Base-by-base conservation (phyloP, 257 asterid genomes). In the Solanum gandarillasii region DNA sequence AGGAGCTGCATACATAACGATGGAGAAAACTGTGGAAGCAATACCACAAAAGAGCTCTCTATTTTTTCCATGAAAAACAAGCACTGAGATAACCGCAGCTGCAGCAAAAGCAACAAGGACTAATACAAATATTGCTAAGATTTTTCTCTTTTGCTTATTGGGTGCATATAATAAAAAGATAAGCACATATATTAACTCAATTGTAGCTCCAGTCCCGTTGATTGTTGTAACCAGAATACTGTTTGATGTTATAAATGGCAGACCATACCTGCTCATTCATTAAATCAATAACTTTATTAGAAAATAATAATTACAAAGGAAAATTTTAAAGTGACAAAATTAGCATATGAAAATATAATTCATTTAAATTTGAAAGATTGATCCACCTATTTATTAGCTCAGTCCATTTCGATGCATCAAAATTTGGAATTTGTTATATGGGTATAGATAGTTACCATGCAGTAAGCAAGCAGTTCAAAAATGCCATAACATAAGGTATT, bases 1-100 rank as follows among this genome's bases (percentile, higher is more conserved):
- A 21, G 98, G 98, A 0, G 98, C 94, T 48, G 93, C 98, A 83
- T 94, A 96, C 99, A 96, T 96, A 31, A 93, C 76, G 93, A 93
- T 91, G 90, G 98, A 94, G 93, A 94, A 95, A 52, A 52, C 62
- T 52, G 95, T 70, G 16, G 99, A 92, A 23, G 99, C 96, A 82
- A 92, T 36, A 9, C 98, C 99, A 87, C 96, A 94, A 79, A 95
- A 90, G 20, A 92, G 89, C 90, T 92, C 93, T 87, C 98, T 90
- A 38, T 60, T 89, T 0, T 88, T 89, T 20, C 92, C 98, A 86
- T 95, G 96, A 89, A 96, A 94, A 79, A 91, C 95, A 31, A 93
- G 87, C 52, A 93, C 87, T 16, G 98, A 93, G 86, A 94, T 91
- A 5, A 93, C 79, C 27, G 89, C 95, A 7, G 91, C 90, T 0